These are phyloP conservation scores for Heterobasidion irregulare DNA, from an alignment of 1,284 basidiomycete species.

Conservation along the genomic window DNA sequence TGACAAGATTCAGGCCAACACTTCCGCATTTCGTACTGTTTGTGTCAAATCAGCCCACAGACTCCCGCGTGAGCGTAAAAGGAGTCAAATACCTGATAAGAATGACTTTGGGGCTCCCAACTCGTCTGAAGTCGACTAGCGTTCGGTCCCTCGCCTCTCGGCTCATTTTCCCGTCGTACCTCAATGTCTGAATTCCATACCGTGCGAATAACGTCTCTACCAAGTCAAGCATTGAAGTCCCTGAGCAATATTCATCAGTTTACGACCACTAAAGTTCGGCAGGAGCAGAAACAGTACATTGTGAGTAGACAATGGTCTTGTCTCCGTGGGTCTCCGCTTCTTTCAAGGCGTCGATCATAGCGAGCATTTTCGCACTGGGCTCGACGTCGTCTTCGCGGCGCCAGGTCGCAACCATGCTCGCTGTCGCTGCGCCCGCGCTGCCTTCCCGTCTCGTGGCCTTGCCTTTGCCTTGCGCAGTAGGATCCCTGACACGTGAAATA, in stretches of 20 bases:
- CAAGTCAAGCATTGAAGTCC: conserved; percentile 66
- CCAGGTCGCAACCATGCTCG: conserved; percentile 38
- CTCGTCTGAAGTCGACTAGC: conserved; percentile 40
- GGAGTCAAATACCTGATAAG: conserved; percentile 41
- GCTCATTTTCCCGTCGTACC: conserved; percentile 62
- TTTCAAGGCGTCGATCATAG: conserved; percentile 41
- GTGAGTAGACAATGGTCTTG: conserved; percentile 63
- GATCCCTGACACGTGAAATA: background rate
- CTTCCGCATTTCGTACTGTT: conserved; percentile 57
- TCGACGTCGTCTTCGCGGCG: conserved; percentile 48
- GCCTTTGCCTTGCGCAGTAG: conserved; percentile 4
- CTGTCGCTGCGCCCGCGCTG: conserved; percentile 13
- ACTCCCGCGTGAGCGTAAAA: background rate
- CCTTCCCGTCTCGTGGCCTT: conserved; percentile 12
- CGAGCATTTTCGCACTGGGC: conserved; percentile 63
- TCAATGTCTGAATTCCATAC: conserved; percentile 47
- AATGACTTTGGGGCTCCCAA: conserved; percentile 49
- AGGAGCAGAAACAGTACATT: conserved; percentile 34
- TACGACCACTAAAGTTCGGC: no score
- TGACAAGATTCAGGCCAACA: conserved; percentile 57
- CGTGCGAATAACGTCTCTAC: conserved; percentile 48
- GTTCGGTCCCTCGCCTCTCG: conserved; percentile 38
- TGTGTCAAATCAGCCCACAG: background rate
- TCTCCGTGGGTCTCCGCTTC: conserved; percentile 56
- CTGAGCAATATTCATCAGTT: conserved; percentile 22